Conservation (phyloP, 2,329 filamentous ascomycete species). For the Claviceps fusiformis region DNA sequence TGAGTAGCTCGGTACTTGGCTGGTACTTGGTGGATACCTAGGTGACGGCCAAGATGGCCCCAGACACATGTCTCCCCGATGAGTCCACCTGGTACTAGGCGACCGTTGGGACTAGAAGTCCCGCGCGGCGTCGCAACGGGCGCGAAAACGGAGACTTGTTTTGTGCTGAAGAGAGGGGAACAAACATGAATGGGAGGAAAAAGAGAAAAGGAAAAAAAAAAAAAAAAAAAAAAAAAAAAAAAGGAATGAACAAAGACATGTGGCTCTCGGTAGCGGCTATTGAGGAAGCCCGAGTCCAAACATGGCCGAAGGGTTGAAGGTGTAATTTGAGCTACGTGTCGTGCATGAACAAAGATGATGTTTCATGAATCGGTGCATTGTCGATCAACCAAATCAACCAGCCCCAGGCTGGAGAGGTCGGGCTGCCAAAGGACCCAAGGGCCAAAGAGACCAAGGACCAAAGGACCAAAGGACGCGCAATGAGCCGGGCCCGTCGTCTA, state of each 20-base stretch:
- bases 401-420: neutral
- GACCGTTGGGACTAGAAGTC: too few relatives aligned
- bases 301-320: neutral
- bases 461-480: neutral
- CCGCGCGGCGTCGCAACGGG: too few relatives aligned
- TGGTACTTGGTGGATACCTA: too few relatives aligned
- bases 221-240: neutral
- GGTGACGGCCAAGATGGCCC: too few relatives aligned
- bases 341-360: slow-evolving; percentile 1
- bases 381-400: neutral
- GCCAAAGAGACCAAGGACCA: too few relatives aligned
- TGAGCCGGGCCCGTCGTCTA: neutral
- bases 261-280: neutral
- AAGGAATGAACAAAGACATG: neutral
- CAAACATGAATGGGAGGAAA: neutral
- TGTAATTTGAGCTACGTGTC: neutral
- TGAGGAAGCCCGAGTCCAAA: neutral
- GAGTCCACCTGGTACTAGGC: too few relatives aligned
- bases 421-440: neutral
- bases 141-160: too few relatives aligned
- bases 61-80: too few relatives aligned
- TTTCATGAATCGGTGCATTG: neutral
- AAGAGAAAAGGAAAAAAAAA: neutral
- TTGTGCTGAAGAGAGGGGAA: neutral
- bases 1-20: too few relatives aligned